A percentile compares a stretch with the other conserved stretches of the same genome.
These are phyloP conservation scores for Syzygium jambos DNA, from an alignment of 345 rosid genomes.

Conservation along the genomic window DNA sequence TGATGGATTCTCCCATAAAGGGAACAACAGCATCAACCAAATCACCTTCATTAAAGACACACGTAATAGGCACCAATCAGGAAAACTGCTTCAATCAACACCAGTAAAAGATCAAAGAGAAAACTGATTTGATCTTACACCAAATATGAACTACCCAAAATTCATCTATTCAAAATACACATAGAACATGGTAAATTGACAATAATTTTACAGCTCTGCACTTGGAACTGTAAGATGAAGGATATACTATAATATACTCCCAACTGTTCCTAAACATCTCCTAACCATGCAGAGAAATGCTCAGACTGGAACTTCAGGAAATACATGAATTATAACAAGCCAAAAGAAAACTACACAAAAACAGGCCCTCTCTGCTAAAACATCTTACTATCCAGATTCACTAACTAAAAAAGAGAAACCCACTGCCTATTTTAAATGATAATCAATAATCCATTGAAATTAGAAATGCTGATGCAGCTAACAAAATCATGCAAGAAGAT, in stretches of 20 bases:
- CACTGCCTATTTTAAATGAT: not conserved
- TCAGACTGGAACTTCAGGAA: not conserved
- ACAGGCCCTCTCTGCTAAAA: not conserved
- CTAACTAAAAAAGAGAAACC: not conserved
- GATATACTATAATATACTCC: not conserved
- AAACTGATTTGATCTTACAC: not conserved
- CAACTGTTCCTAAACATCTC: not conserved
- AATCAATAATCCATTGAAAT: not conserved
- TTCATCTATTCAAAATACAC: not conserved
- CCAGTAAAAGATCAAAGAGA: not conserved
- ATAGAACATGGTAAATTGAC: not conserved
- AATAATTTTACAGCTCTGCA: not conserved
- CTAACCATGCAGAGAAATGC: not conserved
- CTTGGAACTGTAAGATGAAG: not conserved
- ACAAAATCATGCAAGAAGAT: not conserved
- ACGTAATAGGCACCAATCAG: not conserved
- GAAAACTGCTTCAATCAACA: not conserved
- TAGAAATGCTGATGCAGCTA: not conserved
- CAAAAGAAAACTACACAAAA: not conserved
- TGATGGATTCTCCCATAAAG: constrained; percentile 82
- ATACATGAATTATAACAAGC: not conserved
- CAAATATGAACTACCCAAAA: not conserved
- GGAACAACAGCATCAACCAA: constrained; percentile 75
- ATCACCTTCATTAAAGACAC: constrained; percentile 29
- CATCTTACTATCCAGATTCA: not conserved